Evolutionary conservation across 2,329 filamentous ascomycete genomes (phyloP).

Genomic region (Zymoseptoria tritici): DNA sequence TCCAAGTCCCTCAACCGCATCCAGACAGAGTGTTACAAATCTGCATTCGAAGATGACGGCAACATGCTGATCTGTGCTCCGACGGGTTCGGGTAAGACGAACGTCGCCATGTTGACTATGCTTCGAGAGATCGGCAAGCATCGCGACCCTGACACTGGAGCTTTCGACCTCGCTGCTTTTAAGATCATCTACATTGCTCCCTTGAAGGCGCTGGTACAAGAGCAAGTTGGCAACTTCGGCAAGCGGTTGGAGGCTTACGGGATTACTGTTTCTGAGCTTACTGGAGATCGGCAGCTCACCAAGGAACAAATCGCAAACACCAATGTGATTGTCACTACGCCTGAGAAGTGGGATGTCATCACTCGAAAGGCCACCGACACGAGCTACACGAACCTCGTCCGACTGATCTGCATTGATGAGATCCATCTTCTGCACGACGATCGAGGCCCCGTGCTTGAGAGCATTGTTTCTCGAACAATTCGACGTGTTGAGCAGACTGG

Average conservation of each 20-base stretch:
- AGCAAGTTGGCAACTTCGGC: conserved; percentile 96
- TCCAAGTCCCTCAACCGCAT: conserved; percentile 89
- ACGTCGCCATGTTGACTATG: conserved; percentile 95
- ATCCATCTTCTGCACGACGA: conserved; percentile 97
- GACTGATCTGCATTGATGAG: conserved; percentile 93
- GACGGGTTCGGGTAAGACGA: conserved; percentile 96
- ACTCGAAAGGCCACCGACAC: conserved; percentile 95
- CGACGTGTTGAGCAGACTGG: conserved; percentile 89
- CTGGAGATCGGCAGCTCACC: conserved; percentile 93
- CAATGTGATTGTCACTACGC: conserved; percentile 95
- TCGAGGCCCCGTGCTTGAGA: conserved; percentile 91
- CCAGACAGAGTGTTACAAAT: conserved; percentile 85
- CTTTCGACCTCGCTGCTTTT: conserved; percentile 91
- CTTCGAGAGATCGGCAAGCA: conserved; percentile 95
- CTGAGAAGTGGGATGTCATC: conserved; percentile 98
- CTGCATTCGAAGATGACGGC: conserved; percentile 86
- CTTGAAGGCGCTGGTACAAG: conserved; percentile 89
- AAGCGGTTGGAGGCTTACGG: conserved; percentile 84
- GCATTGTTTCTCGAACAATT: conserved; percentile 91
- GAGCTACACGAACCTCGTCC: conserved; percentile 94
- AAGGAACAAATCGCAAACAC: conserved; percentile 98
- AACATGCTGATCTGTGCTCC: conserved; percentile 98
- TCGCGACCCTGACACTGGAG: conserved; percentile 77
- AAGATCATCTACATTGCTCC: conserved; percentile 98
- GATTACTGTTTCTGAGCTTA: conserved; percentile 88